Evolutionary conservation across 805 yeast genomes (phyloP).

Genomic region (Starmerella kuoi): DNA sequence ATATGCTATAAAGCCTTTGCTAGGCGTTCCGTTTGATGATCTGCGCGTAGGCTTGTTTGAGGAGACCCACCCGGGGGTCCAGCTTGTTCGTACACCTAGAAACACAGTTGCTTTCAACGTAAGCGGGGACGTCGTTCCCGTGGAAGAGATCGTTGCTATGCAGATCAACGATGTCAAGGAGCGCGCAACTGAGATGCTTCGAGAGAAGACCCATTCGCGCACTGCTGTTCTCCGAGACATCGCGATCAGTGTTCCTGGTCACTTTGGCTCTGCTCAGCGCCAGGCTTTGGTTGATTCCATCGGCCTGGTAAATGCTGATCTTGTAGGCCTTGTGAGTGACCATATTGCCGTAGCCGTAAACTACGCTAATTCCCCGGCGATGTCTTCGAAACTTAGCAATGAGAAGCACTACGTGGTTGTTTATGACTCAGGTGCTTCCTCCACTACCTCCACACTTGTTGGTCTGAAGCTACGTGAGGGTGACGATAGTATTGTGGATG

Average conservation of each 20-base stretch:
- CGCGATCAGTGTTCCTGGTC: conserved; percentile 69
- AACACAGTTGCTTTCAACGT: conserved; percentile 45
- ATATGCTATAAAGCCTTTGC: conserved; percentile 52
- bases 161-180: conserved; percentile 47
- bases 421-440: conserved; percentile 88
- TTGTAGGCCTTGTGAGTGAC: conserved; percentile 67
- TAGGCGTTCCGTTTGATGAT: conserved; percentile 46
- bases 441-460: conserved; percentile 77
- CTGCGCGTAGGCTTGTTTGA: conserved; percentile 38
- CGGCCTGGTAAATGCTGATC: conserved; percentile 51
- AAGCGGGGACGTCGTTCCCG: conserved; percentile 39
- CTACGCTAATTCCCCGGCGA: conserved; percentile 46
- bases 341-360: conserved; percentile 86
- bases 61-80: conserved; percentile 49
- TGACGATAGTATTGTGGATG: conserved; percentile 26
- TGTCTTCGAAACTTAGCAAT: conserved; percentile 29
- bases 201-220: conserved; percentile 37
- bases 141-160: conserved; percentile 85
- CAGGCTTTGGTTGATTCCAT: conserved; percentile 61
- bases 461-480: conserved; percentile 2
- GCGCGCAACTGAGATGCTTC: conserved; percentile 54
- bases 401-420: conserved; percentile 52
- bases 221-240: conserved; percentile 41
- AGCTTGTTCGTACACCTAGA: conserved; percentile 34
- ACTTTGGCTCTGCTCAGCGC: conserved; percentile 52